These are phyloP conservation scores for Madurella mycetomatis DNA, from an alignment of 2,329 filamentous ascomycete genomes.

Conservation along the genomic window DNA sequence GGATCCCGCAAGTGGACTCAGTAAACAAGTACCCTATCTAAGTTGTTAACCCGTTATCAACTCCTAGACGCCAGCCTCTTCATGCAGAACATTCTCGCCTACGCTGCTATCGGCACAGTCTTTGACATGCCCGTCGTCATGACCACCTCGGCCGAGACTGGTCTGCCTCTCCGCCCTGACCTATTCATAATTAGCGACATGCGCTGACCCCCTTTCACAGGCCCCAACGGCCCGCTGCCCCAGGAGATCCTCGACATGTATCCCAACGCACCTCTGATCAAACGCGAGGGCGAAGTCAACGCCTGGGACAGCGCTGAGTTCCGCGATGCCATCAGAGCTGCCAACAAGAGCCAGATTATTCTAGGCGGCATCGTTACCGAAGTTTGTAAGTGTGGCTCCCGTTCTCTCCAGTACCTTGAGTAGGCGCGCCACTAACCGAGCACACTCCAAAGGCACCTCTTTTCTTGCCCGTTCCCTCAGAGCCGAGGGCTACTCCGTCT, in stretches of 20 bases:
- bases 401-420: too few species aligned
- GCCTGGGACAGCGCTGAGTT: conserved; percentile 74
- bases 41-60: neutral
- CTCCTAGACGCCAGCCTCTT: conserved; percentile 54
- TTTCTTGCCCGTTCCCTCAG: conserved; percentile 70
- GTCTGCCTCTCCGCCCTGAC: conserved; percentile 24
- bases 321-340: conserved; percentile 58
- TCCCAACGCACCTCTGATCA: conserved; percentile 61
- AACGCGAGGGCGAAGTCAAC: conserved; percentile 67
- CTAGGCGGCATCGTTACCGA: conserved; percentile 70
- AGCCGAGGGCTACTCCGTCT: conserved; percentile 68
- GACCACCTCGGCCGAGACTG: conserved; percentile 62
- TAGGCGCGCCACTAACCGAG: neutral
- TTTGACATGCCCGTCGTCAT: conserved; percentile 67
- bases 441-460: conserved; percentile 45
- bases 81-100: conserved; percentile 63
- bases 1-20: neutral
- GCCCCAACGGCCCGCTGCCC: conserved; percentile 67
- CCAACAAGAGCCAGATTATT: conserved; percentile 65
- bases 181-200: neutral
- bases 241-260: conserved; percentile 66
- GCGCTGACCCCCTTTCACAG: conserved; percentile 29
- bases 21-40: neutral
- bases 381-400: conserved; percentile 49
- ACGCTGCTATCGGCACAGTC: conserved; percentile 59